These are phyloP conservation scores for Tetrahymena elliotti DNA, from an alignment of 73 alveolate species.

Conservation along the genomic window DNA sequence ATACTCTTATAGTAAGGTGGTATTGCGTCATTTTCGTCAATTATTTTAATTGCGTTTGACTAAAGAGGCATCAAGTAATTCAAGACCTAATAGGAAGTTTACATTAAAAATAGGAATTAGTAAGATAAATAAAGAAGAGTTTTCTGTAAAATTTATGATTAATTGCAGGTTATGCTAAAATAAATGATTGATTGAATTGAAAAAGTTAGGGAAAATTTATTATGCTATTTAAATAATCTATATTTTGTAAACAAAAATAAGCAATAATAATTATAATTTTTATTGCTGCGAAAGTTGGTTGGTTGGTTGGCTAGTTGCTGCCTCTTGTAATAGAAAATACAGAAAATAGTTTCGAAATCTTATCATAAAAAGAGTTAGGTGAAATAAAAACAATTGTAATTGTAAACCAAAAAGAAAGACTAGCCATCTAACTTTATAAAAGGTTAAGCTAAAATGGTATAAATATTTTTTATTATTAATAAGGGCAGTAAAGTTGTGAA, in stretches of 20 bases:
- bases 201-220: too few species aligned
- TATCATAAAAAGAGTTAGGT: too few species aligned
- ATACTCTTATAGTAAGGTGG: neutral
- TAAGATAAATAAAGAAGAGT: neutral
- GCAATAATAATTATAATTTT: too few species aligned
- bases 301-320: too few species aligned
- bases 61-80: neutral
- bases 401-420: neutral
- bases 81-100: neutral
- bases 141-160: neutral
- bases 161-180: too few species aligned
- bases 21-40: neutral
- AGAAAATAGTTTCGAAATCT: too few species aligned
- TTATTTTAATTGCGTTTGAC: neutral
- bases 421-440: neutral
- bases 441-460: neutral
- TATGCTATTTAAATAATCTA: too few species aligned
- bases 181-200: too few species aligned
- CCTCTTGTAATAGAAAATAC: too few species aligned
- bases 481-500: neutral
- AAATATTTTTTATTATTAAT: neutral
- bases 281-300: too few species aligned
- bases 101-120: neutral
- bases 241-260: too few species aligned
- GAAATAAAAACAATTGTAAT: too few species aligned